Evolutionary conservation across 73 alveolate species (phyloP), one percentile per base, ranked within the genome.

Genomic region (Stentor roeselii): DNA sequence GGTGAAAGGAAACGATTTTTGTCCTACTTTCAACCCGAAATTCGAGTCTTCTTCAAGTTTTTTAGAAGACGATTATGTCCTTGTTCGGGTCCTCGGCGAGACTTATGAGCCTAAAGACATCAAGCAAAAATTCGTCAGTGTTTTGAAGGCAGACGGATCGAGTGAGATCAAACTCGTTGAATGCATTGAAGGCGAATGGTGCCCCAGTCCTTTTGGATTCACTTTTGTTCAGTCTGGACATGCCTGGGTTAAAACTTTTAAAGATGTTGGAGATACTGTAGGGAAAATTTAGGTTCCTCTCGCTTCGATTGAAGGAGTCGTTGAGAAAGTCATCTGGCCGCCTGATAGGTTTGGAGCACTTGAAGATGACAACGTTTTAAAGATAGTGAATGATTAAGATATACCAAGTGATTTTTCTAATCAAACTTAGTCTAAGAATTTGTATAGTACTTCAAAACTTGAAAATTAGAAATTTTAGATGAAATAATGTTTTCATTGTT

Each of bases 151-250:
- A 30, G n/a, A 67, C 34, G 14, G 34, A 27, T 40, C 50, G 34
- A n/a, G 80, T 27, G 80, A 27, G n/a, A 30, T 30, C 34, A 67
- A 40, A 67, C 21, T 27, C 27, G 80, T 67, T 67, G 37, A 67
- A 67, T 67, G 80, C 34, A 32, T 67, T 30, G 80, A 67, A 67
- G 80, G 80, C 21, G 80, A 67, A 67, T 67, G 80, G 42, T 67
- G 80, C 34, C 80, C 80, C 21, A 21, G 41, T 67, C 41, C 41
- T 21, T 14, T 14, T n/a, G 80, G 80, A 40, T 67, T 67, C 34
- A 34, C 34, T 30, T 67, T 21, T 67, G 80, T 67, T 1, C 80
- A 67, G 37, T 0, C 80, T 30, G 80, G 80, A 27, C 80, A 67
- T 67, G 80, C 80, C 1, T 67, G 80, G 80, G 80, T 67, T 21